phyloP scores from a whole-genome alignment of 768 basidiomycete genomes.

The Amanita inopinata region DNA sequence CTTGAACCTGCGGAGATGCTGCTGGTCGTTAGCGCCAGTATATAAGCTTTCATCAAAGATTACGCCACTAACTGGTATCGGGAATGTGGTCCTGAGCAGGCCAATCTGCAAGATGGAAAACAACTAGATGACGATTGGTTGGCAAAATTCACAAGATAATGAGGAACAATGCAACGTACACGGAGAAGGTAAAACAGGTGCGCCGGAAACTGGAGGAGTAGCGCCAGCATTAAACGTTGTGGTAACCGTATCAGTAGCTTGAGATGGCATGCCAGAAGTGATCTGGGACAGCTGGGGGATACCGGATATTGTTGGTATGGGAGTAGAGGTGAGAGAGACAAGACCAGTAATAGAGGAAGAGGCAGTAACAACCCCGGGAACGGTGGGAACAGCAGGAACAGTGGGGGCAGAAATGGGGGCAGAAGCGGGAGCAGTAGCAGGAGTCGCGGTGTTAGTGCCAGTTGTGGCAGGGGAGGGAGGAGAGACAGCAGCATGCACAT shows the following conservation, averaged over 20 bases:
- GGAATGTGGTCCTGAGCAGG: slow-evolving; percentile 54
- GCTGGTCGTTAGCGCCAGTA: slow-evolving; percentile 1
- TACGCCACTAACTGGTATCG: slow-evolving; percentile 37
- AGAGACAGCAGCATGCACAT: background rate
- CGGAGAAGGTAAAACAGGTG: slow-evolving; percentile 52
- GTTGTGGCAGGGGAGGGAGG: background rate
- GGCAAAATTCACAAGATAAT: background rate
- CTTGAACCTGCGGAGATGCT: slow-evolving; percentile 53
- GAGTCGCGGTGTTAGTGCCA: background rate
- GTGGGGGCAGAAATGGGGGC: background rate
- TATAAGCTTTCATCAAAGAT: background rate
- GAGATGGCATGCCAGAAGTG: slow-evolving; percentile 6
- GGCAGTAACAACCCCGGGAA: slow-evolving; percentile 1
- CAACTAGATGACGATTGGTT: slow-evolving; percentile 24
- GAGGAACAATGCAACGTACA: slow-evolving; percentile 30
- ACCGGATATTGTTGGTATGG: slow-evolving; percentile 3
- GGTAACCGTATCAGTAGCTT: slow-evolving; percentile 5
- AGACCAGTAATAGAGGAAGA: background rate
- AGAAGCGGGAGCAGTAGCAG: background rate
- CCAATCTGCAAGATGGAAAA: slow-evolving; percentile 41
- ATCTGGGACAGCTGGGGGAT: slow-evolving; percentile 3
- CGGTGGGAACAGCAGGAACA: slow-evolving; percentile 4
- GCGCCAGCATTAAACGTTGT: slow-evolving; percentile 30
- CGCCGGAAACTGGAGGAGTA: slow-evolving; percentile 52
- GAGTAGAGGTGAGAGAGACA: background rate